Percentiles rank a stretch among this genome's conserved stretches.
Conservation (phyloP, 768 basidiomycete species). For the Wakefieldia striispora region DNA sequence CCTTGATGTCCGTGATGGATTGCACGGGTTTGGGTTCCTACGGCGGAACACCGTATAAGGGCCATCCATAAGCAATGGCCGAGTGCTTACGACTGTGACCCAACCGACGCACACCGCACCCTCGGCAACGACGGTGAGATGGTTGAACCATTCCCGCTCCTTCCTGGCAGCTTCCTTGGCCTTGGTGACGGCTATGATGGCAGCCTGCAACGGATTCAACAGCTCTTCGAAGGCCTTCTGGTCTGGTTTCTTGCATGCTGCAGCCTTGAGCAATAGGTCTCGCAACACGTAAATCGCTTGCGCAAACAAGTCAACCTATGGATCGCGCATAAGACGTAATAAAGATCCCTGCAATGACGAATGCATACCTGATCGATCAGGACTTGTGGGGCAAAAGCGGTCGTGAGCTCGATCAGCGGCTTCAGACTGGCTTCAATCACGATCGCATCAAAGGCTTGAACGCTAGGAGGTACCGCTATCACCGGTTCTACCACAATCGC, state of each 20-base stretch:
- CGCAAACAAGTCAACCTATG: slow-evolving; percentile 66
- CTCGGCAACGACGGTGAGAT: slow-evolving; percentile 79
- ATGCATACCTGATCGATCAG: slow-evolving; percentile 74
- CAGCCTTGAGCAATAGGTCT: slow-evolving; percentile 63
- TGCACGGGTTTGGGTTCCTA: slow-evolving; percentile 78
- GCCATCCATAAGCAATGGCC: neutral
- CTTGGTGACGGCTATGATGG: slow-evolving; percentile 74
- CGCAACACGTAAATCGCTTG: slow-evolving; percentile 67
- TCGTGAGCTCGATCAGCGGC: slow-evolving; percentile 71
- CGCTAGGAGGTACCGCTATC: slow-evolving; percentile 51
- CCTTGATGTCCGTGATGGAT: slow-evolving; percentile 79
- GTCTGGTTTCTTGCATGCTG: slow-evolving; percentile 79
- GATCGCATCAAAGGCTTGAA: slow-evolving; percentile 70
- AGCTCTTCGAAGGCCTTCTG: slow-evolving; percentile 54
- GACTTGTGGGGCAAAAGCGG: slow-evolving; percentile 61
- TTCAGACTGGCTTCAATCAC: slow-evolving; percentile 74
- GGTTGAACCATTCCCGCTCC: slow-evolving; percentile 79
- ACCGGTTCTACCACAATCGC: slow-evolving; percentile 40
- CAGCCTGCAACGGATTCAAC: slow-evolving; percentile 64
- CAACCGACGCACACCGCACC: slow-evolving; percentile 82
- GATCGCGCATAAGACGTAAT: slow-evolving; percentile 4
- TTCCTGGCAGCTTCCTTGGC: slow-evolving; percentile 79
- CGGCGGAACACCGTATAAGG: neutral
- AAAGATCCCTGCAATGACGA: slow-evolving; percentile 2
- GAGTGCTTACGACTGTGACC: slow-evolving; percentile 71